phyloP scores from a whole-genome alignment of 345 rosid genomes.

The Eucalyptus grandis region DNA sequence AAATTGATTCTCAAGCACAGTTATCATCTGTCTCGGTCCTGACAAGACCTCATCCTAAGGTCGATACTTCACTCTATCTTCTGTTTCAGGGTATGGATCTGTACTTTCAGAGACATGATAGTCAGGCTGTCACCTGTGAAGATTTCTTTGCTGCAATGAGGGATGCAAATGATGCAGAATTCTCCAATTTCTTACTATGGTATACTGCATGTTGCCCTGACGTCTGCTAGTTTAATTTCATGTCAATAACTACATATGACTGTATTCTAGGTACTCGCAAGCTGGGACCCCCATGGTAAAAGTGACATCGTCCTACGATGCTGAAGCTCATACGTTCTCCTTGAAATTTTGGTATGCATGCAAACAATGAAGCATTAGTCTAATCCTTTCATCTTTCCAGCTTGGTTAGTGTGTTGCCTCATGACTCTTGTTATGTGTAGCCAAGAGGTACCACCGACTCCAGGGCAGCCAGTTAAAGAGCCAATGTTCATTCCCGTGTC shows the following conservation, averaged over 20 bases:
- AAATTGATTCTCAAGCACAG: background rate
- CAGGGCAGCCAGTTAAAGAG: slow-evolving; percentile 87
- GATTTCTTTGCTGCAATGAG: slow-evolving; percentile 95
- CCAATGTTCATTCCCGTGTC: slow-evolving; percentile 87
- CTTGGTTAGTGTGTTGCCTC: background rate
- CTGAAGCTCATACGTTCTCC: slow-evolving; percentile 66
- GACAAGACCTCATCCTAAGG: background rate
- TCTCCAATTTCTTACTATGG: slow-evolving; percentile 92
- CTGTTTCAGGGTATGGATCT: slow-evolving; percentile 89
- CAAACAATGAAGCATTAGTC: background rate
- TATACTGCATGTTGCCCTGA: background rate
- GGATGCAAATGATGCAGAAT: slow-evolving; percentile 93
- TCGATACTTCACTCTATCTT: background rate
- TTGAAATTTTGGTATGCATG: slow-evolving; percentile 73
- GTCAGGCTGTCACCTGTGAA: slow-evolving; percentile 98
- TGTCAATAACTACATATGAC: background rate
- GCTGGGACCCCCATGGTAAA: slow-evolving; percentile 95
- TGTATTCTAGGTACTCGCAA: slow-evolving; percentile 80
- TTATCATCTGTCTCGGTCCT: background rate
- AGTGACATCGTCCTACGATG: slow-evolving; percentile 64
- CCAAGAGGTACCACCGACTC: slow-evolving; percentile 81
- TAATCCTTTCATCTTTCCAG: background rate
- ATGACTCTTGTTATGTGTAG: slow-evolving; percentile 10
- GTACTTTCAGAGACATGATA: slow-evolving; percentile 88
- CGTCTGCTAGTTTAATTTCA: background rate